A percentile compares a stretch with the other conserved stretches of the same genome.
Conservation (phyloP, 192 early-diverging fungal genomes). For the Coemansia sp. region DNA sequence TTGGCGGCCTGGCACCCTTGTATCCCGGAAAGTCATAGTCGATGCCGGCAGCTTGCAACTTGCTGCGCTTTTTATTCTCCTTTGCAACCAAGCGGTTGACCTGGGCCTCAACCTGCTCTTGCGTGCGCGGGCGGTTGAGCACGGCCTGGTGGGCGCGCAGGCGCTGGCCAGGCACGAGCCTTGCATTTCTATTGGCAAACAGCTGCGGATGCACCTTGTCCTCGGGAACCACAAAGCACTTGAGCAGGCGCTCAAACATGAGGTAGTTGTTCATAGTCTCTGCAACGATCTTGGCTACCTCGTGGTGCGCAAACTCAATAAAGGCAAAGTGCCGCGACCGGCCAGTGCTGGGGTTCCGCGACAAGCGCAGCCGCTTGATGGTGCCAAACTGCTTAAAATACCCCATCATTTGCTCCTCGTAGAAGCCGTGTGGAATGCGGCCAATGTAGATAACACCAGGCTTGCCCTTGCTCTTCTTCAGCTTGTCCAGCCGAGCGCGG, state of each 20-base stretch:
- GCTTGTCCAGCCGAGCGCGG: slow-evolving; percentile 7
- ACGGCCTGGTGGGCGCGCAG: slow-evolving; percentile 47
- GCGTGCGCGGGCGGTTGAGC: slow-evolving; percentile 63
- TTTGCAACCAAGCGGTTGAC: slow-evolving; percentile 53
- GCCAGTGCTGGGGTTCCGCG: slow-evolving; percentile 91
- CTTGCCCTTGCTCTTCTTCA: slow-evolving; percentile 4
- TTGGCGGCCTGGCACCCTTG: slow-evolving; percentile 27
- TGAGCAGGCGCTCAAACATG: slow-evolving; percentile 72
- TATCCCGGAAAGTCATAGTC: slow-evolving; percentile 90
- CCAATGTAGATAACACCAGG: slow-evolving; percentile 83
- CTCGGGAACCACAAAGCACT: slow-evolving; percentile 70
- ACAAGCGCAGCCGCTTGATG: slow-evolving; percentile 71
- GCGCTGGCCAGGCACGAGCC: background rate
- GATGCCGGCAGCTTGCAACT: slow-evolving; percentile 68
- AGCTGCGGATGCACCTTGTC: slow-evolving; percentile 71
- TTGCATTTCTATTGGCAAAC: slow-evolving; percentile 66
- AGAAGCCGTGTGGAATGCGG: slow-evolving; percentile 93
- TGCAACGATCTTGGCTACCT: slow-evolving; percentile 87
- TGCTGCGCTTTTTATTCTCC: slow-evolving; percentile 62
- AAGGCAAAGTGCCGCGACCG: slow-evolving; percentile 91
- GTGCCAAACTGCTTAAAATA: slow-evolving; percentile 96
- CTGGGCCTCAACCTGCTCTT: slow-evolving; percentile 45
- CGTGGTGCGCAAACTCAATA: slow-evolving; percentile 78
- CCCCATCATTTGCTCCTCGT: slow-evolving; percentile 83
- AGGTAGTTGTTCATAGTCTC: slow-evolving; percentile 97